These are phyloP conservation scores for Solanum paucissectum DNA, from an alignment of 257 asterid species.

Conservation along the genomic window DNA sequence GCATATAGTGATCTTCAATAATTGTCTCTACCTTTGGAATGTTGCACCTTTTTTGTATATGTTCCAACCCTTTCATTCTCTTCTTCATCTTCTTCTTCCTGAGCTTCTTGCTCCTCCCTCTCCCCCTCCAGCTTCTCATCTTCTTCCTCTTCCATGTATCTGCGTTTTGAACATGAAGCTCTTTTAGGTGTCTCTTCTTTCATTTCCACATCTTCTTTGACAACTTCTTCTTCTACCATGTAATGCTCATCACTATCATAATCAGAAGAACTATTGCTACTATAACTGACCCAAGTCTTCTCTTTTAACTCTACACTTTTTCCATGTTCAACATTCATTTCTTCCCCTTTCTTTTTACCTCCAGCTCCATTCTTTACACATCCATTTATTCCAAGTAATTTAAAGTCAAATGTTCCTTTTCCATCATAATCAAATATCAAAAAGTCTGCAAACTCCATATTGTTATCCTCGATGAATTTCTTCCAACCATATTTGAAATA, in stretches of 20 bases:
- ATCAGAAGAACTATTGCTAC: not conserved
- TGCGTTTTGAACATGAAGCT: not conserved
- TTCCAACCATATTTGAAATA: not conserved
- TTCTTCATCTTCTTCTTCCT: not conserved
- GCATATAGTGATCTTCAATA: not conserved
- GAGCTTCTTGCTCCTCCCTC: not conserved
- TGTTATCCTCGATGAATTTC: not conserved
- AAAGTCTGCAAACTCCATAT: not conserved
- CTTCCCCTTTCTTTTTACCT: not conserved
- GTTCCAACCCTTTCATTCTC: not conserved
- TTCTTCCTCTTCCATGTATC: not conserved
- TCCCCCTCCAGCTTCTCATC: not conserved
- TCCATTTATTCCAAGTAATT: not conserved
- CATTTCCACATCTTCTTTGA: not conserved
- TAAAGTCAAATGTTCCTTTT: not conserved
- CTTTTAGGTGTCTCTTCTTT: not conserved
- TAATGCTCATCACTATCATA: not conserved
- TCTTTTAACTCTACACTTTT: not conserved
- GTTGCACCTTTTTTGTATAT: not conserved
- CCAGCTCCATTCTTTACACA: not conserved
- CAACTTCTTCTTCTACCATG: not conserved
- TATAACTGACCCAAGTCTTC: not conserved
- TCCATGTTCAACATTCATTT: not conserved
- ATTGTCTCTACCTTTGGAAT: not conserved
- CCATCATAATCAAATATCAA: not conserved